phyloP scores from a whole-genome alignment of 306 rosid genomes.

The Albizia julibrissin region DNA sequence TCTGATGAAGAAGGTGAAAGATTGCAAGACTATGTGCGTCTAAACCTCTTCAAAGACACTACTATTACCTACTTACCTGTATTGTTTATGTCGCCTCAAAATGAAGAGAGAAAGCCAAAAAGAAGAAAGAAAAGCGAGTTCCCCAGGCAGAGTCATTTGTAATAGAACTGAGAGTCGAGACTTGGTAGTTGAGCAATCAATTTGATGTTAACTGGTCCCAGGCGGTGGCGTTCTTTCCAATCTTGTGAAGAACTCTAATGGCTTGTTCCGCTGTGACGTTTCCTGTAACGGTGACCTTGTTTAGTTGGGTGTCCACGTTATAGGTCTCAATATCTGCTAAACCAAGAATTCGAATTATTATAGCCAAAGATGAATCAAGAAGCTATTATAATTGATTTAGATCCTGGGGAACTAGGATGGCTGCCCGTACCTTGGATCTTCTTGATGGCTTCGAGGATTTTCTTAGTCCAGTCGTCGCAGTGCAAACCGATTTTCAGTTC shows the following conservation, averaged over 20 bases:
- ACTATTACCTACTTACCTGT: background rate
- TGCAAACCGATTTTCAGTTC: constrained; percentile 87
- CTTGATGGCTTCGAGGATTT: constrained; percentile 85
- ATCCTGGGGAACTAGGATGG: background rate
- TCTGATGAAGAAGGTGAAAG: background rate
- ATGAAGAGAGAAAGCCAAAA: background rate
- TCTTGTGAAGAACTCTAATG: constrained; percentile 73
- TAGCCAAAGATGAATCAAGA: background rate
- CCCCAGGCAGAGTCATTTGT: background rate
- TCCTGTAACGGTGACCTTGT: constrained; percentile 79
- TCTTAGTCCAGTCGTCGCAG: constrained; percentile 90
- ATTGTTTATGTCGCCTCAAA: background rate
- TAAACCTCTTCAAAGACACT: background rate
- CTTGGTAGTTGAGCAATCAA: background rate
- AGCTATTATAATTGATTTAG: background rate
- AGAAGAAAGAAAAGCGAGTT: background rate
- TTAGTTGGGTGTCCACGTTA: constrained; percentile 63
- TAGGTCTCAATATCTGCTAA: constrained; percentile 80
- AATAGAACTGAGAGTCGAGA: background rate
- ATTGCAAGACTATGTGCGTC: background rate
- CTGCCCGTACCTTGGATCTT: constrained; percentile 63
- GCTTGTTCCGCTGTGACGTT: constrained; percentile 73
- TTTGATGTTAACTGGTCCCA: constrained; percentile 51
- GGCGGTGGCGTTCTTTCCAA: constrained; percentile 63
- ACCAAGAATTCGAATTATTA: background rate